Evolutionary conservation across 1,139 yeast species (phyloP).

Genomic region (Taphrina betulina): DNA sequence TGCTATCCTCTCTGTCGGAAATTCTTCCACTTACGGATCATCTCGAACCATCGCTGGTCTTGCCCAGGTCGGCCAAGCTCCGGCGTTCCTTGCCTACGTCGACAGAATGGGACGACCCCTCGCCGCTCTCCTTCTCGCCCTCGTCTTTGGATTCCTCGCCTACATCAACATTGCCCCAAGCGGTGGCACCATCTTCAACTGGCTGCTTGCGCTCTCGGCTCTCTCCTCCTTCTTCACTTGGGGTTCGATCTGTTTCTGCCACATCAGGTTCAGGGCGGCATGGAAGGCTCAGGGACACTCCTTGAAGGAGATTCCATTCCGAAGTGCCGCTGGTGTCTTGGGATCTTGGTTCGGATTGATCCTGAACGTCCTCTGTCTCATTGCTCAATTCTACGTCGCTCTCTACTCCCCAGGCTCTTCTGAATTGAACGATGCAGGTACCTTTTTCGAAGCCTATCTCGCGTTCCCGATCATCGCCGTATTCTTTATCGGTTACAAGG

Average conservation of each 20-base stretch:
- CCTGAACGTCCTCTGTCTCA: conserved; percentile 60
- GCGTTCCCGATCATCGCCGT: conserved; percentile 54
- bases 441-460: conserved; percentile 56
- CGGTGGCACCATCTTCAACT: conserved; percentile 67
- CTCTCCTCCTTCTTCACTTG: conserved; percentile 77
- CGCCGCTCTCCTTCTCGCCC: conserved; percentile 59
- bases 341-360: conserved; percentile 70
- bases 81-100: conserved; percentile 65
- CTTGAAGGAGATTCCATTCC: conserved; percentile 64
- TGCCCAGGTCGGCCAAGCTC: conserved; percentile 77
- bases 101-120: conserved; percentile 75
- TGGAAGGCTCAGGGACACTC: conserved; percentile 63
- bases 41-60: conserved; percentile 79
- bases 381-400: conserved; percentile 81
- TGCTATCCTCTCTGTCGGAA: conserved; percentile 68
- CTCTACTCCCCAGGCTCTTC: conserved; percentile 60
- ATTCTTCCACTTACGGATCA: conserved; percentile 72
- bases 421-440: conserved; percentile 38
- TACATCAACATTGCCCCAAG: conserved; percentile 70
- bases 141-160: conserved; percentile 63
- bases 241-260: conserved; percentile 72
- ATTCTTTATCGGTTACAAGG: conserved; percentile 54
- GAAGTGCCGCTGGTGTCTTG: conserved; percentile 65
- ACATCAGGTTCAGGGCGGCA: conserved; percentile 75
- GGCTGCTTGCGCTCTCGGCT: conserved; percentile 78